Evolutionary conservation across 306 rosid genomes (phyloP), one percentile per base, ranked within the genome.

Genomic region (Calophaca sinica): DNA sequence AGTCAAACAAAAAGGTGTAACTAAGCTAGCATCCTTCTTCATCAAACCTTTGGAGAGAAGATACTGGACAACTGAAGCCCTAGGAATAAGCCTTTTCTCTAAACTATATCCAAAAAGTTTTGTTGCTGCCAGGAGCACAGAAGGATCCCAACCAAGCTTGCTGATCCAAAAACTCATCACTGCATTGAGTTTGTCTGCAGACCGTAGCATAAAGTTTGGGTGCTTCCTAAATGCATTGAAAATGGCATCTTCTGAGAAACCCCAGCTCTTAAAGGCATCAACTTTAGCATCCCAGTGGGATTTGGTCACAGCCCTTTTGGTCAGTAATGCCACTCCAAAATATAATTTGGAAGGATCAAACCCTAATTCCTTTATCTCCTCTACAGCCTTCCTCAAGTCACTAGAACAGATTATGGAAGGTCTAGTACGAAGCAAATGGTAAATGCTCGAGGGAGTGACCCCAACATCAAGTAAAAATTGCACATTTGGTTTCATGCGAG

Each of bases 201-300:
- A 91, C 6, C n/a, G 0, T 28, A 53, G 12, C 83, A 91, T 78
- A 51, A 62, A 46, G 5, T 6, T 10, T 0, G 97, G 96, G 5
- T 20, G 26, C 74, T 2, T 84, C 57, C 29, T 14, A 61, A 87
- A 87, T 1, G 86, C 85, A 33, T 42, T 3, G 5, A 33, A 51
- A 81, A 66, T 35, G 3, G 20, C 6, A 7, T 87, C 87, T 38
- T 89, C 86, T 28, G 85, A 67, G 80, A 67, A 91, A 11, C 97
- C 97, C 92, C 91, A 89, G 9, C 62, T 73, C 77, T 74, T 86
- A 11, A 61, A 87, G 51, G 59, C 42, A n/a, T 83, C 74, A 6
- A 86, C 63, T 72, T 88, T 91, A 1, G 70, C 80, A 13, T 88
- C 72, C 89, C 88, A 87, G 0, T n/a, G 31, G 6, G 85, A 42